Evolutionary conservation across 192 early-diverging fungal species (phyloP).

Genomic region (Mortierella hygrophila): DNA sequence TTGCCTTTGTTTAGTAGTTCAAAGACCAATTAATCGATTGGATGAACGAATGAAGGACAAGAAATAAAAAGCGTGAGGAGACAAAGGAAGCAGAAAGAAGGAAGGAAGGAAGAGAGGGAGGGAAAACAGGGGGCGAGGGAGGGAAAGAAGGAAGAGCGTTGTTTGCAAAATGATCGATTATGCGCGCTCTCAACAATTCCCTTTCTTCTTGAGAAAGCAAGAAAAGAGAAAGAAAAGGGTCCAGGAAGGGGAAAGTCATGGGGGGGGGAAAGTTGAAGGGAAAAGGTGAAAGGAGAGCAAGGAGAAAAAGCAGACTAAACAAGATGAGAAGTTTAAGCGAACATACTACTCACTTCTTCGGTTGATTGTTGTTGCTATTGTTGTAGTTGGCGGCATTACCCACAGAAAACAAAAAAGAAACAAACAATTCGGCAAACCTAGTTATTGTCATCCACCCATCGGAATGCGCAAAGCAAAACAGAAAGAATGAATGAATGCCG

Average conservation of each 20-base stretch:
- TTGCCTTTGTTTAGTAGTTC: not conserved
- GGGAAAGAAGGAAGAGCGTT: not conserved
- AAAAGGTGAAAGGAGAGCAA: not conserved
- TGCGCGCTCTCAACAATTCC: no score
- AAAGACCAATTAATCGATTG: not conserved
- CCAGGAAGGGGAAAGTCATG: no score
- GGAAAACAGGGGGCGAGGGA: not conserved
- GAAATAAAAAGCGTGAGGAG: no score
- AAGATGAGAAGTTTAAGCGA: not conserved
- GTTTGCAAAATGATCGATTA: no score
- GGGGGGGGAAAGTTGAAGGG: no score
- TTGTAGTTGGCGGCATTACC: not conserved
- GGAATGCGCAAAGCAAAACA: not conserved
- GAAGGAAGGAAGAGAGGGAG: not conserved
- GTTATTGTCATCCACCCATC: not conserved
- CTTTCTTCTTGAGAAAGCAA: no score
- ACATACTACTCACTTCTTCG: not conserved
- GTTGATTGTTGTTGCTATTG: not conserved
- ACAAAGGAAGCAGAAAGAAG: no score
- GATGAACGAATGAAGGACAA: not conserved
- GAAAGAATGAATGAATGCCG: not conserved
- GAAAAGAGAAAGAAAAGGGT: no score
- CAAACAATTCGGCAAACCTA: not conserved
- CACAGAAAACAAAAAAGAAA: not conserved
- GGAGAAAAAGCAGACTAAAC: not conserved